These are phyloP conservation scores for Neurospora sp. DNA, from an alignment of 495 filamentous ascomycete genomes.

Conservation along the genomic window DNA sequence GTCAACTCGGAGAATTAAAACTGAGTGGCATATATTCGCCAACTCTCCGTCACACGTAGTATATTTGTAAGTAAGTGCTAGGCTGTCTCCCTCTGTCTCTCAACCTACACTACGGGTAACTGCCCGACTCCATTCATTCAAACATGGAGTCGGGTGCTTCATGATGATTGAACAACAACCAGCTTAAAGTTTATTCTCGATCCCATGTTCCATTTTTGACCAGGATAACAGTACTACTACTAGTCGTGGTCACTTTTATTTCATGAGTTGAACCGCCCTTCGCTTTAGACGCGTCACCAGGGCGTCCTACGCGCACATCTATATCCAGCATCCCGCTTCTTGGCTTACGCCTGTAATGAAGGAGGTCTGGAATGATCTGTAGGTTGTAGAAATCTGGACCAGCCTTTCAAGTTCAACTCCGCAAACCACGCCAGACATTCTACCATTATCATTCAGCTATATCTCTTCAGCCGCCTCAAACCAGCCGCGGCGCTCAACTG, in stretches of 20 bases:
- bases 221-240: background rate
- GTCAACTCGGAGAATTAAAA: background rate
- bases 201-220: background rate
- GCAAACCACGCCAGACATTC: background rate
- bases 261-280: background rate
- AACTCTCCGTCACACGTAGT: background rate
- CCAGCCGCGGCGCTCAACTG: background rate
- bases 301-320: background rate
- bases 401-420: background rate
- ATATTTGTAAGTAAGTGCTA: background rate
- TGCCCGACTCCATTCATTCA: background rate
- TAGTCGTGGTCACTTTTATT: background rate
- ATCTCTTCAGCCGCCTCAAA: background rate
- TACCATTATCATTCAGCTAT: background rate
- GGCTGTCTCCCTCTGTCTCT: background rate
- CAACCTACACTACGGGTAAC: background rate
- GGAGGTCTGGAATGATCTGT: background rate
- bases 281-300: background rate
- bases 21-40: background rate
- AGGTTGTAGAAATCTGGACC: background rate
- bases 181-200: background rate
- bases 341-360: background rate
- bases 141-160: background rate
- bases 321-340: background rate
- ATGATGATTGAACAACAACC: background rate